Evolutionary conservation across 1,284 basidiomycete species (phyloP).

Genomic region (Ustilago tritici): DNA sequence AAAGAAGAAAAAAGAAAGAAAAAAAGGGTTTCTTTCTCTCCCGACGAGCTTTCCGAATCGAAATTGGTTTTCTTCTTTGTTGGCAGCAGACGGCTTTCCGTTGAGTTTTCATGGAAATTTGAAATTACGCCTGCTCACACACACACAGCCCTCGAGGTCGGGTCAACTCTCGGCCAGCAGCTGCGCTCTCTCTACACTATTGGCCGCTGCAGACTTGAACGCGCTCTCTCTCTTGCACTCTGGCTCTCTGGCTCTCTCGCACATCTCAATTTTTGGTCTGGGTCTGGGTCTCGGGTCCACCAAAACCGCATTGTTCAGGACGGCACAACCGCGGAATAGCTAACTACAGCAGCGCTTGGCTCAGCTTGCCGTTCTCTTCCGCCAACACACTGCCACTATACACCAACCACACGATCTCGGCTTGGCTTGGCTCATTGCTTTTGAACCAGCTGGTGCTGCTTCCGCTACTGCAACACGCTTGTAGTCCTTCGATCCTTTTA

Average conservation of each 20-base stretch:
- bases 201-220: background rate
- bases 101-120: conserved; percentile 4
- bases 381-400: conserved; percentile 17
- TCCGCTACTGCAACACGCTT: background rate
- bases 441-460: background rate
- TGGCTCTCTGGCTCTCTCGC: background rate
- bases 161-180: conserved; percentile 4
- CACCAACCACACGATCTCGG: background rate
- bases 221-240: background rate
- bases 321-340: conserved; percentile 8
- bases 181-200: background rate
- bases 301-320: background rate
- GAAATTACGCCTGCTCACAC: background rate
- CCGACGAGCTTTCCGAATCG: conserved; percentile 8
- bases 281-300: background rate
- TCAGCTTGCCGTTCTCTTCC: background rate
- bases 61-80: background rate
- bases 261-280: background rate
- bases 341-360: background rate
- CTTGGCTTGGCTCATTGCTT: background rate
- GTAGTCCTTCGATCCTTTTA: background rate
- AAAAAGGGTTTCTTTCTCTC: too few relatives aligned
- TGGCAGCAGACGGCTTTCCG: background rate
- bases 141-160: conserved; percentile 8
- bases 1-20: too few relatives aligned